phyloP scores from a whole-genome alignment of 768 basidiomycete species.

The Naematelia aurantialba region DNA sequence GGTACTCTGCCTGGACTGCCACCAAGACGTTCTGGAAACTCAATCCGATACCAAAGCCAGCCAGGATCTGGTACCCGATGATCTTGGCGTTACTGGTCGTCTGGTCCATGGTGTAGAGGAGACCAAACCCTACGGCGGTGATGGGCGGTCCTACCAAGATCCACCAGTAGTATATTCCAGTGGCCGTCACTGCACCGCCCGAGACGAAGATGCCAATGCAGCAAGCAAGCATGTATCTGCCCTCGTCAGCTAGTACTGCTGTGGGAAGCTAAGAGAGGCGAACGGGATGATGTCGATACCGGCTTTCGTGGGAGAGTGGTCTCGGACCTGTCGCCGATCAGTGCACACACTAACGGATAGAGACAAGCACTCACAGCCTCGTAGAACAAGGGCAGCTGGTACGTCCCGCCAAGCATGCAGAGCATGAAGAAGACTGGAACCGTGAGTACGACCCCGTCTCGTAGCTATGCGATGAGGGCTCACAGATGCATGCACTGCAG shows the following conservation, averaged over 20 bases:
- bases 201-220: constrained; percentile 46
- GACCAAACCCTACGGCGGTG: constrained; percentile 49
- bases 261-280: constrained; percentile 22
- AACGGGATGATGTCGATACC: constrained; percentile 54
- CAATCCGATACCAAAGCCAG: constrained; percentile 50
- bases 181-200: constrained; percentile 41
- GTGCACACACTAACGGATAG: neutral
- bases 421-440: constrained; percentile 4
- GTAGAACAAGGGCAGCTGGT: constrained; percentile 48
- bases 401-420: constrained; percentile 40
- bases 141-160: constrained; percentile 47
- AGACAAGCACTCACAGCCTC: constrained; percentile 18
- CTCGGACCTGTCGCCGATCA: constrained; percentile 31
- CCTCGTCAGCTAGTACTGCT: neutral
- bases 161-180: constrained; percentile 50
- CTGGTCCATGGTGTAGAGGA: constrained; percentile 50
- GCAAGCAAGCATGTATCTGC: constrained; percentile 37
- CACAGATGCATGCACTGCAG: constrained; percentile 30
- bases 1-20: constrained; percentile 40
- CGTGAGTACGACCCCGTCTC: neutral
- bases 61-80: constrained; percentile 53
- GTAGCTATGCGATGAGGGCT: neutral
- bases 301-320: constrained; percentile 50
- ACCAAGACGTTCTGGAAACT: constrained; percentile 45
- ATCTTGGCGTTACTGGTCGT: constrained; percentile 44